phyloP scores from a whole-genome alignment of 495 filamentous ascomycete genomes.

The Elaphomyces granulatus region DNA sequence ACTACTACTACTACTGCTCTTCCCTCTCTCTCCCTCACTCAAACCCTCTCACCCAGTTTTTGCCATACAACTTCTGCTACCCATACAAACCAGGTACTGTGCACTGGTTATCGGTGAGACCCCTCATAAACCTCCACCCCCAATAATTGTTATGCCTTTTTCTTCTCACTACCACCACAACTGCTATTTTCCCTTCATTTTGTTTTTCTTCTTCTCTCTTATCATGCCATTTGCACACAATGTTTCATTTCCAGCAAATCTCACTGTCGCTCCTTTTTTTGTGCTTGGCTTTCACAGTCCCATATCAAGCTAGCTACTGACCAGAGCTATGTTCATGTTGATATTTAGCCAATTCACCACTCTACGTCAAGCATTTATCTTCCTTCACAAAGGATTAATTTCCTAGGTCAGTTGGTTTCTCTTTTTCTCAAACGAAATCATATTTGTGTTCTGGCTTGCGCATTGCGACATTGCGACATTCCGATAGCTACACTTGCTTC shows the following conservation, averaged over 20 bases:
- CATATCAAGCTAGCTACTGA: not conserved
- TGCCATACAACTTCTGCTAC: slow-evolving; percentile 40
- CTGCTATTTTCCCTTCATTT: slow-evolving; percentile 12
- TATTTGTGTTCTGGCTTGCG: not conserved
- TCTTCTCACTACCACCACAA: slow-evolving; percentile 20
- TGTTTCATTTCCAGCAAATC: slow-evolving; percentile 13
- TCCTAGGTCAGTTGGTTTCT: not conserved
- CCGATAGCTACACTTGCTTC: not conserved
- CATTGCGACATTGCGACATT: not conserved
- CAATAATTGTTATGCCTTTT: slow-evolving; percentile 1
- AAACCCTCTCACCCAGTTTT: slow-evolving; percentile 21
- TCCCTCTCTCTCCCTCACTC: slow-evolving; percentile 24
- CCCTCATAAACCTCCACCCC: slow-evolving; percentile 16
- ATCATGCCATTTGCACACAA: slow-evolving; percentile 15
- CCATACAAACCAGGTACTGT: slow-evolving; percentile 38
- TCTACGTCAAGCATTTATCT: too few relatives aligned
- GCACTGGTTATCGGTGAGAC: slow-evolving; percentile 26
- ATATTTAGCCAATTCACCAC: not conserved
- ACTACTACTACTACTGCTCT: slow-evolving; percentile 47
- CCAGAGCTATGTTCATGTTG: too few relatives aligned
- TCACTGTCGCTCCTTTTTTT: slow-evolving; percentile 14
- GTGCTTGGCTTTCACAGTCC: not conserved
- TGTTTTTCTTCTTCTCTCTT: slow-evolving; percentile 10
- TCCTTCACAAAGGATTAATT: too few relatives aligned
- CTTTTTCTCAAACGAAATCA: not conserved